A percentile compares a stretch with the other conserved stretches of the same genome.
Conservation (phyloP, 129 eudicot species). For the Chrysanthemum lavandulifolium region DNA sequence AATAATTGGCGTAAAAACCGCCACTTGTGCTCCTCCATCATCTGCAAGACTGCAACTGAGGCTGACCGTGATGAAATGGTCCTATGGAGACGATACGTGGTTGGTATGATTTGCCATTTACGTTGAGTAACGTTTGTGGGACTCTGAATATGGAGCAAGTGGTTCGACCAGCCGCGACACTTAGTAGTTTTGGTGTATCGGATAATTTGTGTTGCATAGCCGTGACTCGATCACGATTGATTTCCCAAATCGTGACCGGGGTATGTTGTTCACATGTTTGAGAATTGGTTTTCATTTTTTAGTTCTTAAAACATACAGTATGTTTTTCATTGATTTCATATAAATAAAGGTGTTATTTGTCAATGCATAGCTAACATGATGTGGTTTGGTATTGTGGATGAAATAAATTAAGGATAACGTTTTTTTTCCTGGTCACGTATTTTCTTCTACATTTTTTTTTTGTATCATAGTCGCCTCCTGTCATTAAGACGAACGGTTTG, state of each 20-base stretch:
- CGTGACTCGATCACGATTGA: slow-evolving; percentile 44
- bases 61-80: slow-evolving; percentile 68
- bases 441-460: too few species aligned
- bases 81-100: slow-evolving; percentile 81
- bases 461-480: too few species aligned
- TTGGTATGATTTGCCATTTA: slow-evolving; percentile 57
- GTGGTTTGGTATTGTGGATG: too few species aligned
- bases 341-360: not conserved
- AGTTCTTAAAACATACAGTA: too few species aligned
- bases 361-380: not conserved
- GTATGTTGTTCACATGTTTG: slow-evolving; percentile 22
- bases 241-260: slow-evolving; percentile 42
- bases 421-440: too few species aligned
- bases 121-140: slow-evolving; percentile 56
- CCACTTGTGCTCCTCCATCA: too few species aligned
- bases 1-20: too few species aligned
- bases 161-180: slow-evolving; percentile 58
- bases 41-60: slow-evolving; percentile 42
- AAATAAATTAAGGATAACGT: too few species aligned
- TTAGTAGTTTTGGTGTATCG: slow-evolving; percentile 49
- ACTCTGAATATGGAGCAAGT: slow-evolving; percentile 73
- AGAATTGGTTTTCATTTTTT: slow-evolving; percentile 20
- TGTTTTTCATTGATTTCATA: not conserved
- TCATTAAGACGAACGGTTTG: too few species aligned
- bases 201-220: slow-evolving; percentile 55